These are phyloP conservation scores for Hydnum rufescens DNA, from an alignment of 768 basidiomycete genomes.

Conservation along the genomic window DNA sequence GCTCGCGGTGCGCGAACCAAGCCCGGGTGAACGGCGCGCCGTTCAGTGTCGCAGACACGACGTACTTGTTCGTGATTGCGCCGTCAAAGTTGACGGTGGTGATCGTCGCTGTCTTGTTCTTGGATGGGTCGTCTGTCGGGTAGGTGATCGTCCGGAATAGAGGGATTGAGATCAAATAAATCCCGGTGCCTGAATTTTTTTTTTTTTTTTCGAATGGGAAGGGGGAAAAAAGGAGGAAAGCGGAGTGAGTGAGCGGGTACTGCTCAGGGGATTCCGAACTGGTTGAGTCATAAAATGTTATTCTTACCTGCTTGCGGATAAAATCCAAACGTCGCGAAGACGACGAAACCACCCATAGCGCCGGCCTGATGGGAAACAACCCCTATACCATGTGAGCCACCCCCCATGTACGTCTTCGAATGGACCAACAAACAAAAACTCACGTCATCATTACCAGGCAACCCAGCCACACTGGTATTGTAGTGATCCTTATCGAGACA, in stretches of 20 bases:
- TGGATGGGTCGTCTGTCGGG: constrained; percentile 7
- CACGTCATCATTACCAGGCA: constrained; percentile 12
- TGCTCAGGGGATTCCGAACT: too few relatives aligned
- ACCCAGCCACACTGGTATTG: constrained; percentile 7
- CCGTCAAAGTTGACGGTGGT: constrained; percentile 9
- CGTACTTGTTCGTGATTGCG: constrained; percentile 10
- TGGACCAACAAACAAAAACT: background rate
- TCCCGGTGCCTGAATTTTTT: constrained; percentile 5
- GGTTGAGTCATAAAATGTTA: too few relatives aligned
- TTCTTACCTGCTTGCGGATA: constrained; percentile 11
- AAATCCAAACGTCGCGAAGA: constrained; percentile 10
- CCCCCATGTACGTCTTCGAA: too few relatives aligned
- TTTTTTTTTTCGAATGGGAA: too few relatives aligned
- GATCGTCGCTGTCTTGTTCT: constrained; percentile 7
- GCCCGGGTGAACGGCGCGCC: constrained; percentile 9
- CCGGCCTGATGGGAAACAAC: background rate
- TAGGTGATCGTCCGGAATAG: constrained; percentile 10
- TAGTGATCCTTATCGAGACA: constrained; percentile 3
- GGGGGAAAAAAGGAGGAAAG: too few relatives aligned
- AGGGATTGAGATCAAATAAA: constrained; percentile 11
- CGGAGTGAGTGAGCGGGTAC: too few relatives aligned
- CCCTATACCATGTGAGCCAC: too few relatives aligned
- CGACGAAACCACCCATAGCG: constrained; percentile 10
- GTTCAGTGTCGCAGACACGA: constrained; percentile 11
- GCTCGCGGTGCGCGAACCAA: constrained; percentile 10